phyloP scores from a whole-genome alignment of 2,329 filamentous ascomycete species.

The Thielaviopsis cerberus region DNA sequence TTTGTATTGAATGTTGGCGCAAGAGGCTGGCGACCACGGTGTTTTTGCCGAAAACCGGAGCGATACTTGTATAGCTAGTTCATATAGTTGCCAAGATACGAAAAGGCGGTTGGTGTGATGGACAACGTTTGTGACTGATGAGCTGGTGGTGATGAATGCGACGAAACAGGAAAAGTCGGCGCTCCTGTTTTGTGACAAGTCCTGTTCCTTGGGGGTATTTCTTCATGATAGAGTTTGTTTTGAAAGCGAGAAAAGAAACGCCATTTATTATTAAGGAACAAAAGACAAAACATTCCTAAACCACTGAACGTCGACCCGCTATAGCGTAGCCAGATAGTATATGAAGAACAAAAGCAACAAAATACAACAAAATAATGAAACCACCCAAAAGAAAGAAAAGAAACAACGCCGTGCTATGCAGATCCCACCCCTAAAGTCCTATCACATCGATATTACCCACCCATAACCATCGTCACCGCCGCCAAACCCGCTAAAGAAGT shows the following conservation, averaged over 20 bases:
- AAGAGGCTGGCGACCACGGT: background rate
- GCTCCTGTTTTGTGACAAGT: background rate
- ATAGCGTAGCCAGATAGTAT: background rate
- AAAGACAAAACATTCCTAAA: background rate
- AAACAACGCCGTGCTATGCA: background rate
- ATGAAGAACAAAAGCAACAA: background rate
- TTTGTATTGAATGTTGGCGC: slow-evolving; percentile 2
- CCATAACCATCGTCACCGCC: slow-evolving; percentile 10
- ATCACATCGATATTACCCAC: slow-evolving; percentile 10
- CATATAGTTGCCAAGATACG: background rate
- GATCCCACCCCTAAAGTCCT: background rate
- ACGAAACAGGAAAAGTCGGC: background rate
- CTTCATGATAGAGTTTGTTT: background rate
- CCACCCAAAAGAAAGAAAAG: background rate
- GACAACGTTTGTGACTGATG: slow-evolving; percentile 8
- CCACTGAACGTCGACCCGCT: too few relatives aligned
- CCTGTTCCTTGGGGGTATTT: background rate
- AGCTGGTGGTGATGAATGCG: background rate
- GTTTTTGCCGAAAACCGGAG: slow-evolving; percentile 1
- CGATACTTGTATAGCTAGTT: slow-evolving; percentile 2
- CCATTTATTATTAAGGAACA: background rate
- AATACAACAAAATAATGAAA: background rate
- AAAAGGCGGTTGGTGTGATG: slow-evolving; percentile 6
- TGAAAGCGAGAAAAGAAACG: too few relatives aligned
- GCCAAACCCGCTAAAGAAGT: slow-evolving; percentile 9